Evolutionary conservation across 352 stramenopile genomes (phyloP), one percentile per base, ranked within the genome.

Genomic region (Phytopythium oedochilum): DNA sequence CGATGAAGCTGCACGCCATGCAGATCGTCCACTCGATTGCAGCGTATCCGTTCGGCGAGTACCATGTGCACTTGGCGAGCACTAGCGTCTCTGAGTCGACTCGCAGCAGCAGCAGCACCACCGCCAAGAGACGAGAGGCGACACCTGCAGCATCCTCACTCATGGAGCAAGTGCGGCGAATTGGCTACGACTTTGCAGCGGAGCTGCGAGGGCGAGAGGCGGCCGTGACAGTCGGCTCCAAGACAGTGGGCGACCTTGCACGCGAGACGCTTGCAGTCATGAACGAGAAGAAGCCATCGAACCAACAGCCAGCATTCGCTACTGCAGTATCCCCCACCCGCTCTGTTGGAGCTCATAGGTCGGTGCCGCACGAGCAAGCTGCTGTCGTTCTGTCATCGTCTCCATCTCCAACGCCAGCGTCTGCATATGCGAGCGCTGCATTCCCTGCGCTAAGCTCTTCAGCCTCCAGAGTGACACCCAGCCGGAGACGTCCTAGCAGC

Each of bases 31-130:
- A 63, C 20, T 76, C 77, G 0, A 66, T 90, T 34, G 80, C 80
- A 0, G 76, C 75, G 18, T 90, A 82, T 59, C 80, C 80, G 2
- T 83, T 82, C 39, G 80, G 80, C 15, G 68, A 81, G 28, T 88
- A 74, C 35, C 73, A 90, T 45, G 26, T 32, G 0, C 58, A 72
- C 22, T 51, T 83, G 38, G 62, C 50, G 26, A 73, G 61, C 29
- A 39, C 22, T 20, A 38, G 10, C 17, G 9, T 32, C 17, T 26
- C 23, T 25, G 44, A 22, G 20, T 8, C 59, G 7, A 15, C 10
- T 2, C n/a, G 39, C 9, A 43, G 18, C 25, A 64, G 39, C 7
- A 63, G 43, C n/a, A 42, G 1, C 7, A 63, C 42, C n/a, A 42
- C 0, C 7, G 12, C 20, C 8, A 35, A 55, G 31, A 11, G n/a